Evolutionary conservation across 202 grass and related monocot genomes (phyloP).

Genomic region (Saccharum hybrid): DNA sequence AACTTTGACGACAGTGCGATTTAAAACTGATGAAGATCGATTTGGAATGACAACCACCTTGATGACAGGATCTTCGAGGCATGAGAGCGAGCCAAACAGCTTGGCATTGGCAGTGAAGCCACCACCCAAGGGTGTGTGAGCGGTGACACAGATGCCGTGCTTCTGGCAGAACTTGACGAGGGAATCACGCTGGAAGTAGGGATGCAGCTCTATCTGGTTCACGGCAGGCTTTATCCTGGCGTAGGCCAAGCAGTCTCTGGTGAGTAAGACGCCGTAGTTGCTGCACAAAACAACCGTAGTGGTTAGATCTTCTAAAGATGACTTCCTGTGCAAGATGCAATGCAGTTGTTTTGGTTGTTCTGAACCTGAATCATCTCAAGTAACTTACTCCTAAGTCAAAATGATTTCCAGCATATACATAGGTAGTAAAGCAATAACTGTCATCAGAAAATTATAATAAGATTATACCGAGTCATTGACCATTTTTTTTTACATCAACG

Average conservation of each 20-base stretch:
- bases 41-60: constrained; percentile 46
- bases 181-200: constrained; percentile 90
- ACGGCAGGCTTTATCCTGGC: constrained; percentile 92
- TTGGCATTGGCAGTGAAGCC: constrained; percentile 77
- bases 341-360: not conserved
- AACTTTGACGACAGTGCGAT: not conserved
- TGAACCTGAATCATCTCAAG: not conserved
- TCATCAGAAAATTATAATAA: not conserved
- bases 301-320: not conserved
- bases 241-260: constrained; percentile 78
- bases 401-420: not conserved
- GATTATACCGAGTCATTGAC: no score
- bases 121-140: constrained; percentile 71
- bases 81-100: constrained; percentile 81
- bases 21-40: not conserved
- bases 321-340: not conserved
- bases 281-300: constrained; percentile 44
- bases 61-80: constrained; percentile 79
- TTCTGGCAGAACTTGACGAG: constrained; percentile 99
- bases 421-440: not conserved
- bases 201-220: constrained; percentile 91
- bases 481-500: no score
- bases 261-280: constrained; percentile 96
- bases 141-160: constrained; percentile 80
- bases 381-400: not conserved